These are phyloP conservation scores for Auricularia cornea DNA, from an alignment of 768 basidiomycete species.

Conservation along the genomic window DNA sequence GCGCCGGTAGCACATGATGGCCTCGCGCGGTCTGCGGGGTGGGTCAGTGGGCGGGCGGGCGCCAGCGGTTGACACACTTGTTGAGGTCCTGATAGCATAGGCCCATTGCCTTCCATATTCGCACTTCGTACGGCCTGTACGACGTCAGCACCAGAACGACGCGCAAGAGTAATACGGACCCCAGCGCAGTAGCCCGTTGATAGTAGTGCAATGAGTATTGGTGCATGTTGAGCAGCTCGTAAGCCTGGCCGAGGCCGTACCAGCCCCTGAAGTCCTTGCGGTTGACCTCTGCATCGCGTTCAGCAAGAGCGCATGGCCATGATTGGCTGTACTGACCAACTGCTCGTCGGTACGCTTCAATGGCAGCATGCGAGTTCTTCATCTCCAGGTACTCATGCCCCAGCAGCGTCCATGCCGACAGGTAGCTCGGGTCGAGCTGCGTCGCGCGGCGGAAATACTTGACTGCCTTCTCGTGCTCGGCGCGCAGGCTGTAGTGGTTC, in stretches of 20 bases:
- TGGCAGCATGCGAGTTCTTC: slow-evolving; percentile 98
- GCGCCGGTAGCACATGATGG: slow-evolving; percentile 85
- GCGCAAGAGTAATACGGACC: slow-evolving; percentile 37
- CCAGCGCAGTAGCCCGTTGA: slow-evolving; percentile 86
- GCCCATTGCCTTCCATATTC: slow-evolving; percentile 93
- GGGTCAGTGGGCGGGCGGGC: background rate
- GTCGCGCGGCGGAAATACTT: slow-evolving; percentile 91
- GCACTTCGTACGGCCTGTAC: slow-evolving; percentile 83
- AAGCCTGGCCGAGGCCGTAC: slow-evolving; percentile 98
- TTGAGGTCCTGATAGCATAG: slow-evolving; percentile 90
- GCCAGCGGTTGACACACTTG: slow-evolving; percentile 40
- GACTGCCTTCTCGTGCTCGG: slow-evolving; percentile 93
- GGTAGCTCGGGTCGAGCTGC: slow-evolving; percentile 89
- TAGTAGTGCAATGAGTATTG: slow-evolving; percentile 95
- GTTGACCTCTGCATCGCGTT: slow-evolving; percentile 80
- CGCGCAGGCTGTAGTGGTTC: slow-evolving; percentile 92
- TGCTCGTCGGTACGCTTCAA: slow-evolving; percentile 93
- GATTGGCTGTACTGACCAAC: no score
- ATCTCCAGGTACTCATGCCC: slow-evolving; percentile 98
- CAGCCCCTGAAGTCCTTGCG: slow-evolving; percentile 96
- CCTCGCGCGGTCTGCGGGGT: slow-evolving; percentile 62
- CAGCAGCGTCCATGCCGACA: slow-evolving; percentile 98
- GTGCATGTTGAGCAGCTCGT: slow-evolving; percentile 94
- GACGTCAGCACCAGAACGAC: background rate
- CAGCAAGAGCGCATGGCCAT: no score